Percentiles rank a stretch among this genome's conserved stretches.
These are phyloP conservation scores for Cercospora zeina DNA, from an alignment of 2,329 filamentous ascomycete genomes.

Conservation along the genomic window DNA sequence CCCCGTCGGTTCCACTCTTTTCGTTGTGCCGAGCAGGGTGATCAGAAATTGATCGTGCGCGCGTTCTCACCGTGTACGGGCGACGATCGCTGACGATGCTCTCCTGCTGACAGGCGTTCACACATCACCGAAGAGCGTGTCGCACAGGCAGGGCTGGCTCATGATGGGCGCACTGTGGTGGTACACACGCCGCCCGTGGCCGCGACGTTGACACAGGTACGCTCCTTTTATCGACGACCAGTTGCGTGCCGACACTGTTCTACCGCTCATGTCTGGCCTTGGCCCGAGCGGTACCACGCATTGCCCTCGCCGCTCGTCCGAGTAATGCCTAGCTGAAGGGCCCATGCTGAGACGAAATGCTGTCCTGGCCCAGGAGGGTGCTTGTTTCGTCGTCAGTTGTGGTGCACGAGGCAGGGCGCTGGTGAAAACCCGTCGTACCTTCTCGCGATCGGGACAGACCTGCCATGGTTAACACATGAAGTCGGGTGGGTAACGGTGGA, in stretches of 20 bases:
- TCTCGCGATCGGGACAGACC: conserved; percentile 26
- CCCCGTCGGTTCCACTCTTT: neutral
- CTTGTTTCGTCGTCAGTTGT: conserved; percentile 11
- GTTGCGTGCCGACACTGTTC: neutral
- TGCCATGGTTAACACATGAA: neutral
- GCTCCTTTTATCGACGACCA: neutral
- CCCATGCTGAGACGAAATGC: conserved; percentile 19
- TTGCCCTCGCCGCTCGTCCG: conserved; percentile 25
- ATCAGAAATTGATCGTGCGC: neutral
- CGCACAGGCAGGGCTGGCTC: neutral
- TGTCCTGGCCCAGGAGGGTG: conserved; percentile 26
- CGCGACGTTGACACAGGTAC: neutral
- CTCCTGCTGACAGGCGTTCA: neutral
- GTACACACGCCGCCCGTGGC: neutral
- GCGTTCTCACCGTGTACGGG: neutral
- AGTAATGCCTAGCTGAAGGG: conserved; percentile 17
- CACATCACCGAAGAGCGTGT: neutral
- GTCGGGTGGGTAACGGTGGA: neutral
- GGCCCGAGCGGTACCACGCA: conserved; percentile 27
- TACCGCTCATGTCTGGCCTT: conserved; percentile 23
- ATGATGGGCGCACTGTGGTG: neutral
- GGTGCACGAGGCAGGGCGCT: neutral
- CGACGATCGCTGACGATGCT: neutral
- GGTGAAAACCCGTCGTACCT: conserved; percentile 5
- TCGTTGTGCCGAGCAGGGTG: too few relatives aligned